A percentile compares a stretch with the other conserved stretches of the same genome.
Conservation (phyloP, 768 basidiomycete genomes). For the Auriscalpium microsporum region DNA sequence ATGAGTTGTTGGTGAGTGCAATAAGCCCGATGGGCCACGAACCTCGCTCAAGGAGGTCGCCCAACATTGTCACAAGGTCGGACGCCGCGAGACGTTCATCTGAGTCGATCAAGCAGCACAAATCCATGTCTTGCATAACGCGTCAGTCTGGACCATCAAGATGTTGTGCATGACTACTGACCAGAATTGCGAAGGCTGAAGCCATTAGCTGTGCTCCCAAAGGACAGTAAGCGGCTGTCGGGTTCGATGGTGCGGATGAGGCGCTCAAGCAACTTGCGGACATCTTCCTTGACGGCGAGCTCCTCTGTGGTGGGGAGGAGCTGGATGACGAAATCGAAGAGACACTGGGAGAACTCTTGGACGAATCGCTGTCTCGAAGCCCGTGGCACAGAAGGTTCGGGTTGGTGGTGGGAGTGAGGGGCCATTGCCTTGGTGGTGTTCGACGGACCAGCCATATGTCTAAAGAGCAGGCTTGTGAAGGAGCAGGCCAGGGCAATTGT, state of each 20-base stretch:
- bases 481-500: not conserved
- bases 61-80: conserved; percentile 91
- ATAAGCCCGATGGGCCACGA: conserved; percentile 22
- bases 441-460: not conserved
- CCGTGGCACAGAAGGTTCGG: conserved; percentile 15
- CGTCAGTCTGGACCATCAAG: not conserved
- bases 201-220: conserved; percentile 95
- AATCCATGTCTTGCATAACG: conserved; percentile 77
- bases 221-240: conserved; percentile 80
- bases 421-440: conserved; percentile 2
- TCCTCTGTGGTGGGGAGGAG: conserved; percentile 85
- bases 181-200: conserved; percentile 96
- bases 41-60: conserved; percentile 91
- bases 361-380: conserved; percentile 56
- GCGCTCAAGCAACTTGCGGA: conserved; percentile 87
- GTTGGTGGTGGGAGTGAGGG: conserved; percentile 4
- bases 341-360: conserved; percentile 77
- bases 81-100: conserved; percentile 69
- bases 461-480: not conserved
- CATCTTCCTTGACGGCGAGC: conserved; percentile 91
- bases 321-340: conserved; percentile 91
- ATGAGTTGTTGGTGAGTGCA: conserved; percentile 1
- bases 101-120: conserved; percentile 93
- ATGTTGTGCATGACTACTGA: conserved; percentile 20
- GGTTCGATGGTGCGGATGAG: conserved; percentile 95